Evolutionary conservation across 1,284 basidiomycete genomes (phyloP).

Genomic region (Anthracocystis walkeri): DNA sequence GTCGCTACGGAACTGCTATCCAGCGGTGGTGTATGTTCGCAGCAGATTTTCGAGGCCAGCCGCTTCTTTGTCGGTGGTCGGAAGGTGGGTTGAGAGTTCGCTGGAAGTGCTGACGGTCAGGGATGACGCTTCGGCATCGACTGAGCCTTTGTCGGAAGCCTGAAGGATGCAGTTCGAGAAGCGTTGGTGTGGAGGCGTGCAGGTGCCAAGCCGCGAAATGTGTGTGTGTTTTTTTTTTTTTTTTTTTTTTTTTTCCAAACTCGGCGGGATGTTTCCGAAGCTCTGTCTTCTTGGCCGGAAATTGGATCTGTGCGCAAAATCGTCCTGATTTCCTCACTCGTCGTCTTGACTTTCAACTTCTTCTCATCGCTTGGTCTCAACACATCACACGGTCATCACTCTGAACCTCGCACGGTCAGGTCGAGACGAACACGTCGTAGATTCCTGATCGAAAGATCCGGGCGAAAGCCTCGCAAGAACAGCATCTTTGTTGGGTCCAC

Average conservation of each 20-base stretch:
- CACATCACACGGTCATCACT: no score
- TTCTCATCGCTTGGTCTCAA: neutral
- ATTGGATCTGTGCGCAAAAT: conserved; percentile 26
- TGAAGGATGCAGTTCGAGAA: neutral
- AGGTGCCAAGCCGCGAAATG: conserved; percentile 6
- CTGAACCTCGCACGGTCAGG: no score
- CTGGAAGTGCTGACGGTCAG: neutral
- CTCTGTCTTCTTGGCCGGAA: no score
- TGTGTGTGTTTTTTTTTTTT: no score
- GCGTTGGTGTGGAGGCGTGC: conserved; percentile 1
- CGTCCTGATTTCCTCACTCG: neutral
- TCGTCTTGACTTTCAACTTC: neutral
- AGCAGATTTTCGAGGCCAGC: neutral
- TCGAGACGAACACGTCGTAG: neutral
- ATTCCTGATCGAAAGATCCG: no score
- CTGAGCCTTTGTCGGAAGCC: neutral
- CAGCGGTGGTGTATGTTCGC: neutral
- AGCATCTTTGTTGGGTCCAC: neutral
- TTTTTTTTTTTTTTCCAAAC: neutral
- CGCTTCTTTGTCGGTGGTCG: neutral
- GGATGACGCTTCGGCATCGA: neutral
- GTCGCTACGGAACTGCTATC: neutral
- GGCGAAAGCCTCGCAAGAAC: neutral
- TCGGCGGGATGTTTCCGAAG: neutral
- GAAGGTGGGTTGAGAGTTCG: neutral